Conservation (phyloP, 106 monocot genomes). For the Dendrobium catenatum region DNA sequence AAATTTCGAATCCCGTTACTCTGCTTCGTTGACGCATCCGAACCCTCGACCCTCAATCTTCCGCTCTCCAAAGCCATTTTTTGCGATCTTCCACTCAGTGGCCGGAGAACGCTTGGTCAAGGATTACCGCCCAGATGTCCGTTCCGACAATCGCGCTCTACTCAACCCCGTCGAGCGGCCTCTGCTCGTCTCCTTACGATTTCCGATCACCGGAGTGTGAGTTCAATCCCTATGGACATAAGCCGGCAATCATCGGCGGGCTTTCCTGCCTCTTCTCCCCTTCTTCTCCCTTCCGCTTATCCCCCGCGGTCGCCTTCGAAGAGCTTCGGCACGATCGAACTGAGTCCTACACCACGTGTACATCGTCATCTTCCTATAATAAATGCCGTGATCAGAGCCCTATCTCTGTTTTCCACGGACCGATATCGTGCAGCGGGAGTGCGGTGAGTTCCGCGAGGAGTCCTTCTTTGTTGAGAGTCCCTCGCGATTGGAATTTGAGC, state of each 20-base stretch:
- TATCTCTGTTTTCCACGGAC: constrained; percentile 42
- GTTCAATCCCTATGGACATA: constrained; percentile 4
- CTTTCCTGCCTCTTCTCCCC: constrained; percentile 53
- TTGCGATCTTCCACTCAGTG: neutral
- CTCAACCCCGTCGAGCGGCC: constrained; percentile 23
- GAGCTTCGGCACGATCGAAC: constrained; percentile 33
- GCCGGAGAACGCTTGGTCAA: neutral
- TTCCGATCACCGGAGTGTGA: constrained; percentile 36
- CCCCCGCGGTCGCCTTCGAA: constrained; percentile 16
- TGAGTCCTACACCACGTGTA: constrained; percentile 19
- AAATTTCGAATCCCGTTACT: neutral
- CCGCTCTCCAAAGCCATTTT: neutral
- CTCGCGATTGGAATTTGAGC: constrained; percentile 20
- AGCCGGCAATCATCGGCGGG: constrained; percentile 25
- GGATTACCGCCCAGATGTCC: constrained; percentile 31
- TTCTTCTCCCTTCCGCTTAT: constrained; percentile 18
- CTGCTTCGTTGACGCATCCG: neutral
- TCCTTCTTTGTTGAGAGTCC: constrained; percentile 14
- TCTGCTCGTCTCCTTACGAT: constrained; percentile 18
- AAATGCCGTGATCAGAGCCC: constrained; percentile 52
- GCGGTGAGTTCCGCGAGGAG: constrained; percentile 12
- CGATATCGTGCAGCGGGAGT: constrained; percentile 27
- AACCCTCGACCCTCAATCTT: neutral
- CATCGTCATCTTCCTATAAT: constrained; percentile 4
- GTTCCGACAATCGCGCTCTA: constrained; percentile 68